Evolutionary conservation across 352 stramenopile genomes (phyloP).

Genomic region (Phytophthora crassamura): DNA sequence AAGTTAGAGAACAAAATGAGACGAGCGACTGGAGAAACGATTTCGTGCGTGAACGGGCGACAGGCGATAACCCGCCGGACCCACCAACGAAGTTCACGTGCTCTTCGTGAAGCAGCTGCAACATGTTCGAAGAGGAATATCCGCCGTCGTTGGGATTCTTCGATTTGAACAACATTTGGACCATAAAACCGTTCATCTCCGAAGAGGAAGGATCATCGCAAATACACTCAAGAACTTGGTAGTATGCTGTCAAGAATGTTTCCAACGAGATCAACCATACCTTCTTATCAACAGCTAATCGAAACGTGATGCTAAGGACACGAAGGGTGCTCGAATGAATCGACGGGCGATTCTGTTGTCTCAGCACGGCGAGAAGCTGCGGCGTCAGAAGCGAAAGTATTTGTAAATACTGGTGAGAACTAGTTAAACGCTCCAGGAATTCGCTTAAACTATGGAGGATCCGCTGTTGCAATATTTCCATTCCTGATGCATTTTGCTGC

Average conservation of each 20-base stretch:
- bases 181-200: slow-evolving; percentile 14
- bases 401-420: slow-evolving; percentile 26
- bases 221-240: slow-evolving; percentile 20
- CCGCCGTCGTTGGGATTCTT: not conserved
- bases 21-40: slow-evolving; percentile 29
- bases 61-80: slow-evolving; percentile 20
- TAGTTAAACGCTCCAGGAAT: slow-evolving; percentile 28
- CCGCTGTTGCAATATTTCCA: slow-evolving; percentile 13
- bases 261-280: slow-evolving; percentile 29
- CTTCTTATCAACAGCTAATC: slow-evolving; percentile 32
- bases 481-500: not conserved
- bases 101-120: slow-evolving; percentile 20
- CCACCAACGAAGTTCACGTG: slow-evolving; percentile 31
- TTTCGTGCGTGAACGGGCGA: slow-evolving; percentile 25
- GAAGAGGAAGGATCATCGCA: slow-evolving; percentile 14
- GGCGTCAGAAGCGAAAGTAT: slow-evolving; percentile 17
- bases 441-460: slow-evolving; percentile 11
- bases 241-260: slow-evolving; percentile 24
- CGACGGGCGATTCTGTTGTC: slow-evolving; percentile 8
- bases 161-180: slow-evolving; percentile 13
- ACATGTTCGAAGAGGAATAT: not conserved
- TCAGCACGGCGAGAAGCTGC: slow-evolving; percentile 19
- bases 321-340: slow-evolving; percentile 22
- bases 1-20: slow-evolving; percentile 30
- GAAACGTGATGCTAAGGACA: slow-evolving; percentile 27